Conservation (phyloP, 2,329 filamentous ascomycete genomes). For the Annulohypoxylon truncatum region DNA sequence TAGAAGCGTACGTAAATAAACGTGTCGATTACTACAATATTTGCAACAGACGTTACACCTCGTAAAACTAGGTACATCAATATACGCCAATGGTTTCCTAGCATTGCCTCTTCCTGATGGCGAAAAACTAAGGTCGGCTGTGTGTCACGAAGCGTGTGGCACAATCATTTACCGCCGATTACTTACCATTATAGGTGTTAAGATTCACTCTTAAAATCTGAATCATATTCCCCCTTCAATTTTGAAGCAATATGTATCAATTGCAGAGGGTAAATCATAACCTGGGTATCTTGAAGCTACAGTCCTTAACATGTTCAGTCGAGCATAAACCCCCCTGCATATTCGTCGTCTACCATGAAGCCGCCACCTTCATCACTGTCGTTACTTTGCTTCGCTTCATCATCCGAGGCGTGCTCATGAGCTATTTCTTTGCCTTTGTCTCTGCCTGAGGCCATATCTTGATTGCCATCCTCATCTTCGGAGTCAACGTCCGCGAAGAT, state of each 20-base stretch:
- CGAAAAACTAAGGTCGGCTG: not conserved
- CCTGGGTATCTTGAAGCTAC: not conserved
- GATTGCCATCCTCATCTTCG: conserved; percentile 57
- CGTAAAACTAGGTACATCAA: not conserved
- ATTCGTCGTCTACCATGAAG: conserved; percentile 53
- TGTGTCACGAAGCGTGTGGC: not conserved
- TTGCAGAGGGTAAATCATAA: not conserved
- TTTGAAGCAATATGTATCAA: not conserved
- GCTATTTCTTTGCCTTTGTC: conserved; percentile 51
- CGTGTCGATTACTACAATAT: not conserved
- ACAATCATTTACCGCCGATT: not conserved
- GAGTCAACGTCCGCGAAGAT: conserved; percentile 71
- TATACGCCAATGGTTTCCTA: not conserved
- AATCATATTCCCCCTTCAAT: not conserved
- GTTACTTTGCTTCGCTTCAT: conserved; percentile 47
- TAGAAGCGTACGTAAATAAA: not conserved
- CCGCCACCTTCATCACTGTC: conserved; percentile 58
- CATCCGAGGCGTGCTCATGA: conserved; percentile 41
- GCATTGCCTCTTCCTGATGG: conserved; percentile 21
- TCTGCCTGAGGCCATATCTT: conserved; percentile 49
- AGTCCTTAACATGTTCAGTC: conserved; percentile 45
- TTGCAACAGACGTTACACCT: not conserved
- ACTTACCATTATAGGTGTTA: not conserved
- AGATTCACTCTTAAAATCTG: not conserved
- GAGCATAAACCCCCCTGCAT: conserved; percentile 57